Conservation (phyloP, 352 stramenopile genomes). For the Phytopythium ostracodes region DNA sequence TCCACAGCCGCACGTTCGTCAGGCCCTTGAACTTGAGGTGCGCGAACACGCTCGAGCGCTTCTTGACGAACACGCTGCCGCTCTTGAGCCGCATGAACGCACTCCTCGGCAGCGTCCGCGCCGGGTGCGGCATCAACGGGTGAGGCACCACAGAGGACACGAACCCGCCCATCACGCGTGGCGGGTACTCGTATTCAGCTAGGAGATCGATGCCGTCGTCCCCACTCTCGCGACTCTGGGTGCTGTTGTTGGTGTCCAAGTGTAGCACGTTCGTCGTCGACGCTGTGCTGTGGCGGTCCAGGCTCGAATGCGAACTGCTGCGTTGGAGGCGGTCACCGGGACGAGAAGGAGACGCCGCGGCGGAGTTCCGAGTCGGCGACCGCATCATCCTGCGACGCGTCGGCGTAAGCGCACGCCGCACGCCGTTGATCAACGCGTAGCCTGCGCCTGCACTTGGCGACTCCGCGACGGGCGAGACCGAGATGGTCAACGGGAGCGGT, state of each 20-base stretch:
- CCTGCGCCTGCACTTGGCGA: slow-evolving; percentile 12
- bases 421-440: slow-evolving; percentile 8
- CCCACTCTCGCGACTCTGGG: slow-evolving; percentile 11
- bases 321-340: slow-evolving; percentile 6
- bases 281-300: slow-evolving; percentile 12
- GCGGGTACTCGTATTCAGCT: not conserved
- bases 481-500: slow-evolving; percentile 28
- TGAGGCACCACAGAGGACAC: not conserved
- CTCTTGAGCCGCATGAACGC: slow-evolving; percentile 62
- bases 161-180: not conserved
- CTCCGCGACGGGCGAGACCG: not conserved
- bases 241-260: not conserved
- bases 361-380: not conserved
- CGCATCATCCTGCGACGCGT: slow-evolving; percentile 8
- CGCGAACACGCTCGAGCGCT: slow-evolving; percentile 72
- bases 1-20: slow-evolving; percentile 63
- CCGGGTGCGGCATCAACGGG: not conserved
- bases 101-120: not conserved
- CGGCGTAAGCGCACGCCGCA: slow-evolving; percentile 30
- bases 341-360: not conserved
- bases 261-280: slow-evolving; percentile 24
- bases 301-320: slow-evolving; percentile 25
- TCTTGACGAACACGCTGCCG: slow-evolving; percentile 75
- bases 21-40: slow-evolving; percentile 66
- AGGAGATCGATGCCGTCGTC: slow-evolving; percentile 14